Evolutionary conservation across 495 filamentous ascomycete genomes (phyloP).

Genomic region (Ascobolus immersus): DNA sequence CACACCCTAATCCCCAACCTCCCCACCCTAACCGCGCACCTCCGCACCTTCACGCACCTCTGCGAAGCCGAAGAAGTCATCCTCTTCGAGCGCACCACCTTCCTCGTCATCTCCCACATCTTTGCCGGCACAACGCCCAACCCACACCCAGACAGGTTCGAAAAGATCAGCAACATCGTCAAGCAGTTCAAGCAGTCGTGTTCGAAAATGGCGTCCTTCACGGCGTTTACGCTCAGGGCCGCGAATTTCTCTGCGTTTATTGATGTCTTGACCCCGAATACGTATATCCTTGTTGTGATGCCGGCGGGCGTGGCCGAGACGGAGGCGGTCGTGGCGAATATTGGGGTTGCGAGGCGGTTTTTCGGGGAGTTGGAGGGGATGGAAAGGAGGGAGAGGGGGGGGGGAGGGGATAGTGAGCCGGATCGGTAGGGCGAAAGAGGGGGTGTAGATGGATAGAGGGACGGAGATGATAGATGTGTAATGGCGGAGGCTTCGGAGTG

Average conservation of each 20-base stretch:
- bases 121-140: slow-evolving; percentile 44
- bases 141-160: slow-evolving; percentile 73
- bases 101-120: slow-evolving; percentile 74
- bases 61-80: slow-evolving; percentile 86
- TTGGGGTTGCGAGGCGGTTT: slow-evolving; percentile 53
- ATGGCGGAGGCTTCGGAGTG: too few species aligned
- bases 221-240: slow-evolving; percentile 25
- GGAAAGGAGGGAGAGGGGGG: background rate
- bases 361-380: slow-evolving; percentile 30
- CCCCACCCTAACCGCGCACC: slow-evolving; percentile 59
- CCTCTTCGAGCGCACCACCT: slow-evolving; percentile 84
- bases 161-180: slow-evolving; percentile 84
- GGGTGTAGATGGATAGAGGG: slow-evolving; percentile 1
- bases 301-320: slow-evolving; percentile 69
- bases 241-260: slow-evolving; percentile 72
- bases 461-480: too few species aligned
- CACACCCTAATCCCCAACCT: slow-evolving; percentile 90
- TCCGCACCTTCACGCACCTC: slow-evolving; percentile 47
- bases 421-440: background rate
- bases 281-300: slow-evolving; percentile 74
- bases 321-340: slow-evolving; percentile 72
- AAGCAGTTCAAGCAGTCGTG: slow-evolving; percentile 86
- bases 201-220: slow-evolving; percentile 15
- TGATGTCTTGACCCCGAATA: slow-evolving; percentile 80
- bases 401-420: background rate